phyloP scores from a whole-genome alignment of 345 rosid genomes.

The Garcia nutans region DNA sequence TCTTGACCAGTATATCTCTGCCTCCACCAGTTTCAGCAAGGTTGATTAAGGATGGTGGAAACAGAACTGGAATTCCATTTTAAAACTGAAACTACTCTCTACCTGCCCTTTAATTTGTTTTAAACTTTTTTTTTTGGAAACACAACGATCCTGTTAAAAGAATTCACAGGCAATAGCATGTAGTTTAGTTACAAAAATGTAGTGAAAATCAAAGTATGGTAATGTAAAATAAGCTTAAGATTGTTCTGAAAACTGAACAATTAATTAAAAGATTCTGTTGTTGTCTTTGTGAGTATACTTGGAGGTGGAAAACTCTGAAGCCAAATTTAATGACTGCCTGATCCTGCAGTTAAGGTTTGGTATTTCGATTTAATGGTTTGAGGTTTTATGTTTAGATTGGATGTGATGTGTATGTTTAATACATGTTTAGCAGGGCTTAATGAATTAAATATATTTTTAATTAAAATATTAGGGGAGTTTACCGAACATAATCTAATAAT shows the following conservation, averaged over 20 bases:
- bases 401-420: too few species aligned
- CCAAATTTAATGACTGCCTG: too few species aligned
- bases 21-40: not conserved
- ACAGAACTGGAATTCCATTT: constrained; percentile 7
- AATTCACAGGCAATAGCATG: constrained; percentile 8
- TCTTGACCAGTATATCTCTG: constrained; percentile 14
- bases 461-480: too few species aligned
- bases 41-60: constrained; percentile 15
- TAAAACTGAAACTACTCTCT: constrained; percentile 16
- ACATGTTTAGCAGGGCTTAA: too few species aligned
- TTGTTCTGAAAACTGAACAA: not conserved
- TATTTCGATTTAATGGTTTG: too few species aligned
- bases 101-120: not conserved
- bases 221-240: not conserved
- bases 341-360: too few species aligned
- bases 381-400: too few species aligned
- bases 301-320: too few species aligned
- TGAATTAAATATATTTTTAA: too few species aligned
- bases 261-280: not conserved
- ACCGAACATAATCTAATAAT: too few species aligned
- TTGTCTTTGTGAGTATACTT: not conserved
- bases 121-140: not conserved
- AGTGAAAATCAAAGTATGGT: not conserved
- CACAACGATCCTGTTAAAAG: constrained; percentile 20
- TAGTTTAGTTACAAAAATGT: constrained; percentile 15